phyloP scores from a whole-genome alignment of 2,329 filamentous ascomycete genomes.

The Pseudocercospora vitis region DNA sequence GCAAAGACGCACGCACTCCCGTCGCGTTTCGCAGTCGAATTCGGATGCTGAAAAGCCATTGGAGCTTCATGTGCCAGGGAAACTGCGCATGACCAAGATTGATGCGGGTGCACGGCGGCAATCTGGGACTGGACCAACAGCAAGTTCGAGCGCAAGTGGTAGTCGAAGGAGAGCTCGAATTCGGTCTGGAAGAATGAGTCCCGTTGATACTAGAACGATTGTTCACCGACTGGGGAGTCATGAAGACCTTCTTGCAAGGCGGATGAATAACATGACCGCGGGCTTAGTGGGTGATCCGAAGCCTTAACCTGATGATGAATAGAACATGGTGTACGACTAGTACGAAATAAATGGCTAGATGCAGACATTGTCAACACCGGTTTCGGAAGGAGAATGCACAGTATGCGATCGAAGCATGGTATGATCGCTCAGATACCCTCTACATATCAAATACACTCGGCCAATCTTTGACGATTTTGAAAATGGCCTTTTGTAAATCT shows the following conservation, averaged over 20 bases:
- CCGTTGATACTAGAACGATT: constrained; percentile 39
- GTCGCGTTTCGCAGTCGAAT: constrained; percentile 42
- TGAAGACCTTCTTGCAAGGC: constrained; percentile 49
- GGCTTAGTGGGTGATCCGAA: constrained; percentile 11
- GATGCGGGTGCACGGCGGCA: constrained; percentile 13
- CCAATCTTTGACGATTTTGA: constrained; percentile 20
- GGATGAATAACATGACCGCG: constrained; percentile 50
- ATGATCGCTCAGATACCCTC: too few species aligned
- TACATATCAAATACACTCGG: constrained; percentile 19
- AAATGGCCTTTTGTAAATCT: constrained; percentile 16
- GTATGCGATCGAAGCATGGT: background rate
- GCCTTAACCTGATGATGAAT: background rate
- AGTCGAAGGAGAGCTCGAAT: constrained; percentile 30
- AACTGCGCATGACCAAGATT: constrained; percentile 28
- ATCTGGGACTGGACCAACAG: constrained; percentile 2
- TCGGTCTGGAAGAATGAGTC: constrained; percentile 33
- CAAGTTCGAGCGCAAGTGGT: constrained; percentile 28
- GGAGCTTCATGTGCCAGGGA: constrained; percentile 63
- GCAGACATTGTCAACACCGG: background rate
- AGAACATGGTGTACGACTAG: background rate
- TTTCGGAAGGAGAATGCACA: background rate
- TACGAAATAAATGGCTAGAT: background rate
- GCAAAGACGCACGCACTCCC: constrained; percentile 16
- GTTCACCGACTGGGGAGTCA: constrained; percentile 46
- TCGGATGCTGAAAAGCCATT: constrained; percentile 78